Percentiles rank a stretch among this genome's conserved stretches.
These are phyloP conservation scores for Fusarium sulawesiense DNA, from an alignment of 2,329 filamentous ascomycete genomes.

Conservation along the genomic window DNA sequence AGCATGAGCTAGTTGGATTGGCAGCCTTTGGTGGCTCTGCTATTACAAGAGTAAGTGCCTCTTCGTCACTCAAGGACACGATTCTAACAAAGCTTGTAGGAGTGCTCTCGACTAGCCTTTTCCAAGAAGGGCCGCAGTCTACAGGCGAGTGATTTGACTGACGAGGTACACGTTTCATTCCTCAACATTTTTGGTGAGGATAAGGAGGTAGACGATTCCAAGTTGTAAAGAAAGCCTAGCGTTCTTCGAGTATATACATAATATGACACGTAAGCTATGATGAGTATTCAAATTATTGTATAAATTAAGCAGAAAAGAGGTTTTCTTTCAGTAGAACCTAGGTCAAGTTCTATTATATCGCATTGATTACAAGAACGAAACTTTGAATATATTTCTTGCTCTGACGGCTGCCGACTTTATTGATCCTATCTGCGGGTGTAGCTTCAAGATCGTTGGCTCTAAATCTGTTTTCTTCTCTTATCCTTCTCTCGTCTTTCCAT, in stretches of 20 bases:
- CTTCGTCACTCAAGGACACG: neutral
- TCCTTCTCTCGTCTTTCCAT: too few relatives aligned
- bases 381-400: too few relatives aligned
- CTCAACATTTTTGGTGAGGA: constrained; percentile 78
- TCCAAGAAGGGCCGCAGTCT: constrained; percentile 85
- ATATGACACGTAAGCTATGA: neutral
- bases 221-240: constrained; percentile 45
- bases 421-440: too few relatives aligned
- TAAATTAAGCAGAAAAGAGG: too few relatives aligned
- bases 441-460: too few relatives aligned
- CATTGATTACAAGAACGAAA: too few relatives aligned
- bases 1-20: constrained; percentile 75
- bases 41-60: constrained; percentile 77
- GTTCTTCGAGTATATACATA: neutral
- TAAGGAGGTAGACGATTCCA: constrained; percentile 51
- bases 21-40: constrained; percentile 88
- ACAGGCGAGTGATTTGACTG: constrained; percentile 93
- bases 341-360: too few relatives aligned
- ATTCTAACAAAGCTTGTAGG: constrained; percentile 53
- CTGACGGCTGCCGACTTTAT: too few relatives aligned
- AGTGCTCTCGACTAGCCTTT: constrained; percentile 90
- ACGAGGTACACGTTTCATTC: constrained; percentile 87
- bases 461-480: too few relatives aligned
- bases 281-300: too few relatives aligned
- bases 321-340: too few relatives aligned